Conservation (phyloP, 1,284 basidiomycete species). For the Papiliotrema terrestris region DNA sequence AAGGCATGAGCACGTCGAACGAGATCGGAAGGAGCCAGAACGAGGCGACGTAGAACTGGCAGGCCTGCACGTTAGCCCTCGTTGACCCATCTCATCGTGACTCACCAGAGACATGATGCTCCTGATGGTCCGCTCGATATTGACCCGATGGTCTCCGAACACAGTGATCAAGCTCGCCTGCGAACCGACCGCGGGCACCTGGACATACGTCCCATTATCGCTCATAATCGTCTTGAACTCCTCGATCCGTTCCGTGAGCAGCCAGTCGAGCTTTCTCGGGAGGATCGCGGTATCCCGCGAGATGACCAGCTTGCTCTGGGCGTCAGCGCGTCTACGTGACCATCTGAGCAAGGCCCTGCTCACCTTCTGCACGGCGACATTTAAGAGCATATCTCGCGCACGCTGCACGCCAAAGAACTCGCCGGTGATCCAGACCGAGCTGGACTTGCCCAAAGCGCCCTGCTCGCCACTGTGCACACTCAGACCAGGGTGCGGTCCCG, state of each 20-base stretch:
- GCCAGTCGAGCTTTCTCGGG: slow-evolving; percentile 96
- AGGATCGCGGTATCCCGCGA: slow-evolving; percentile 90
- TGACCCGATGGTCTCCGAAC: slow-evolving; percentile 90
- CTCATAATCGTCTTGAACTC: slow-evolving; percentile 88
- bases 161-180: slow-evolving; percentile 86
- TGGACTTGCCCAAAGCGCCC: slow-evolving; percentile 51
- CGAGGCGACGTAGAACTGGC: slow-evolving; percentile 91
- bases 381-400: slow-evolving; percentile 90
- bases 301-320: slow-evolving; percentile 83
- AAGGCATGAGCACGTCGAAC: slow-evolving; percentile 84
- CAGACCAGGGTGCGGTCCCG: slow-evolving; percentile 37
- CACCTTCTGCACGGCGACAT: slow-evolving; percentile 81
- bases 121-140: slow-evolving; percentile 90
- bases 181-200: slow-evolving; percentile 73
- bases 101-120: slow-evolving; percentile 91
- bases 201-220: slow-evolving; percentile 94
- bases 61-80: slow-evolving; percentile 59
- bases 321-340: neutral
- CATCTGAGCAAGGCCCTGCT: neutral
- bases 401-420: slow-evolving; percentile 96
- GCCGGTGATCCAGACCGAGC: slow-evolving; percentile 92
- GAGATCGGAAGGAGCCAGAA: slow-evolving; percentile 93
- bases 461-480: slow-evolving; percentile 51
- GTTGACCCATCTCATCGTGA: neutral
- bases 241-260: slow-evolving; percentile 87